These are phyloP conservation scores for Phytophthora pistaciae DNA, from an alignment of 352 stramenopile species.

Conservation along the genomic window DNA sequence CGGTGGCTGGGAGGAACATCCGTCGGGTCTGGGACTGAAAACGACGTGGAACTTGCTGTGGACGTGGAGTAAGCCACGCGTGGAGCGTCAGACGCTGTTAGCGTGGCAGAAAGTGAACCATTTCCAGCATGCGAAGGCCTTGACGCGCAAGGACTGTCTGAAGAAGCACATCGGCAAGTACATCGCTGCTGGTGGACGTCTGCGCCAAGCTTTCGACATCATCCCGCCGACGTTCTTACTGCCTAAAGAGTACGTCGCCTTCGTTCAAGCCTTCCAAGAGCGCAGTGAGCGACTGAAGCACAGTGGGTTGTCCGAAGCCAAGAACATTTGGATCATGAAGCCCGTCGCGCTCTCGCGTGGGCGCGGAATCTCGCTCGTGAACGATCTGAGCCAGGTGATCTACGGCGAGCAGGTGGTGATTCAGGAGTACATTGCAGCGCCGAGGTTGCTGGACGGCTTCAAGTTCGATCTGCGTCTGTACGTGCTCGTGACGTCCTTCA, in stretches of 20 bases:
- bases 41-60: constrained; percentile 93
- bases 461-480: constrained; percentile 95
- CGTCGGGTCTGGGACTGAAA: constrained; percentile 82
- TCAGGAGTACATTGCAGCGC: constrained; percentile 91
- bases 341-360: constrained; percentile 92
- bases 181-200: constrained; percentile 47
- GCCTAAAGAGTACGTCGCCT: constrained; percentile 93
- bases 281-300: constrained; percentile 33
- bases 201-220: constrained; percentile 88
- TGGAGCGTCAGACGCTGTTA: constrained; percentile 86
- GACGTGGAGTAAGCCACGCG: constrained; percentile 91
- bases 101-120: constrained; percentile 96
- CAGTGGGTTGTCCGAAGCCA: constrained; percentile 17
- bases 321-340: constrained; percentile 97
- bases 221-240: constrained; percentile 94
- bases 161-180: constrained; percentile 89
- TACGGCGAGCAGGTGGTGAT: constrained; percentile 92
- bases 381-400: constrained; percentile 86
- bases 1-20: constrained; percentile 77
- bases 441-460: constrained; percentile 90
- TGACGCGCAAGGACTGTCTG: constrained; percentile 96
- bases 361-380: constrained; percentile 94
- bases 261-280: constrained; percentile 88
- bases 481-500: constrained; percentile 95
- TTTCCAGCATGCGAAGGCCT: constrained; percentile 89